A percentile compares a stretch with the other conserved stretches of the same genome.
phyloP scores from a whole-genome alignment of 768 basidiomycete genomes.

The Clitopilus hobsonii region DNA sequence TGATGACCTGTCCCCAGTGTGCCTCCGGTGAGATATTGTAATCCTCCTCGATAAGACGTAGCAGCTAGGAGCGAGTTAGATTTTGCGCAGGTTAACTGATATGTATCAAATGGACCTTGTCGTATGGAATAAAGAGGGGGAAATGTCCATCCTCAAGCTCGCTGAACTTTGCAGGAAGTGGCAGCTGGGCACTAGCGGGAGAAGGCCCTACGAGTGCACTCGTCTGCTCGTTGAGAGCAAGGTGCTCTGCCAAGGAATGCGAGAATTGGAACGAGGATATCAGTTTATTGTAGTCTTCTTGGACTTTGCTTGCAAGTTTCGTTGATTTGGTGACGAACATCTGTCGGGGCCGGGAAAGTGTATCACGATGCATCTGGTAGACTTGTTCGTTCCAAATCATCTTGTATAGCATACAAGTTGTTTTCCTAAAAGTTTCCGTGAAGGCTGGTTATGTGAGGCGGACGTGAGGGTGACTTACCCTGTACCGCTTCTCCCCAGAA shows the following conservation, averaged over 20 bases:
- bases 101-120: constrained; percentile 35
- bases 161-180: constrained; percentile 51
- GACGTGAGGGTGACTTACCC: constrained; percentile 39
- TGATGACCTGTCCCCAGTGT: not conserved
- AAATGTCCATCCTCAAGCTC: constrained; percentile 56
- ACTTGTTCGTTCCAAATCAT: constrained; percentile 63
- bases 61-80: not conserved
- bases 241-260: constrained; percentile 33
- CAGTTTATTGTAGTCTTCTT: constrained; percentile 57
- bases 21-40: not conserved
- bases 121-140: constrained; percentile 65
- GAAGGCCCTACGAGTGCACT: too few species aligned
- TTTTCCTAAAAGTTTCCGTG: constrained; percentile 44
- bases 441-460: not conserved
- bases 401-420: constrained; percentile 73
- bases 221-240: too few species aligned
- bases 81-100: not conserved
- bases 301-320: constrained; percentile 61
- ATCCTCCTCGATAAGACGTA: not conserved
- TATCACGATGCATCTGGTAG: constrained; percentile 31
- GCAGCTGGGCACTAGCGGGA: too few species aligned
- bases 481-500: constrained; percentile 69
- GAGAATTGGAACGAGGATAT: constrained; percentile 35
- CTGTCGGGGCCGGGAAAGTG: constrained; percentile 50
- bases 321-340: constrained; percentile 71